These are phyloP conservation scores for Athelia psychrophila DNA, from an alignment of 1,284 basidiomycete species.

Conservation along the genomic window DNA sequence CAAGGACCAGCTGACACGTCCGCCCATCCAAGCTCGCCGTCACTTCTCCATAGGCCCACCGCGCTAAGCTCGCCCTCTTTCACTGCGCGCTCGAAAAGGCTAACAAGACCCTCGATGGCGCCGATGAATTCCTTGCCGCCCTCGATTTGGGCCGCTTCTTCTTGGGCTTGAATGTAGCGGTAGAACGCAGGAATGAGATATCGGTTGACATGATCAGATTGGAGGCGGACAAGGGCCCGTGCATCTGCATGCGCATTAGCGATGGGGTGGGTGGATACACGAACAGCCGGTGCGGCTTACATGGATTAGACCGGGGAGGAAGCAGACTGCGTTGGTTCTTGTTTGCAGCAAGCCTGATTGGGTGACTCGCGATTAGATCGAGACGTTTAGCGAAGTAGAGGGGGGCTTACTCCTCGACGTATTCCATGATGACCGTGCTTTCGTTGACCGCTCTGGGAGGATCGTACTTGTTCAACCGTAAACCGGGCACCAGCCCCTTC, in stretches of 20 bases:
- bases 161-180: slow-evolving; percentile 75
- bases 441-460: slow-evolving; percentile 64
- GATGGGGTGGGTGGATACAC: slow-evolving; percentile 2
- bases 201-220: slow-evolving; percentile 67
- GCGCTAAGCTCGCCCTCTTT: slow-evolving; percentile 37
- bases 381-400: no score
- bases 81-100: slow-evolving; percentile 58
- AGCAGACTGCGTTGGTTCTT: slow-evolving; percentile 49
- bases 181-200: slow-evolving; percentile 74
- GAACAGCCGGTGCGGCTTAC: slow-evolving; percentile 31
- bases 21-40: slow-evolving; percentile 56
- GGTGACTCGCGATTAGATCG: neutral
- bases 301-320: slow-evolving; percentile 58
- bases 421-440: slow-evolving; percentile 72
- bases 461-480: slow-evolving; percentile 50
- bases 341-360: slow-evolving; percentile 41
- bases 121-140: slow-evolving; percentile 55
- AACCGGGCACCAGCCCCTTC: slow-evolving; percentile 74
- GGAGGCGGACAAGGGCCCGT: slow-evolving; percentile 63
- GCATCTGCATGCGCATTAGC: slow-evolving; percentile 41
- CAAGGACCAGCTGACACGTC: slow-evolving; percentile 80
- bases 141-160: slow-evolving; percentile 51
- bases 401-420: slow-evolving; percentile 70
- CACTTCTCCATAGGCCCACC: slow-evolving; percentile 55
- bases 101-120: slow-evolving; percentile 52